A percentile compares a stretch with the other conserved stretches of the same genome.
Evolutionary conservation across 2,329 filamentous ascomycete genomes (phyloP).

Genomic region (Exophiala phaeomuriformis): DNA sequence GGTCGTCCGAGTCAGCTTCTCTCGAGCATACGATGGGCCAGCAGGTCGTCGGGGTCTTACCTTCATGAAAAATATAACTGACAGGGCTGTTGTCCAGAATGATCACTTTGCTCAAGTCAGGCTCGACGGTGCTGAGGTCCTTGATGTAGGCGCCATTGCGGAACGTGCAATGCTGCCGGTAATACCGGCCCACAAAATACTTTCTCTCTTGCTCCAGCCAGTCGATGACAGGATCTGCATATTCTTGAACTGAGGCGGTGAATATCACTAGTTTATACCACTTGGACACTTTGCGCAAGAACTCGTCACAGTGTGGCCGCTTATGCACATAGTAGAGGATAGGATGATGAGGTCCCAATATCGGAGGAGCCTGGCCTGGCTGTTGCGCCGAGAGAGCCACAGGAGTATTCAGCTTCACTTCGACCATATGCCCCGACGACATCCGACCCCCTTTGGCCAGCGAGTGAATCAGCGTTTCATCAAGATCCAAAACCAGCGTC

Average conservation of each 20-base stretch:
- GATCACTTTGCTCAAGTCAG: constrained; percentile 95
- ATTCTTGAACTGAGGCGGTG: constrained; percentile 95
- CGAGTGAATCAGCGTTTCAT: constrained; percentile 96
- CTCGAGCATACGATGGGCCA: constrained; percentile 16
- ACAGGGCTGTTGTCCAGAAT: constrained; percentile 97
- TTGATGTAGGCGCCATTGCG: constrained; percentile 97
- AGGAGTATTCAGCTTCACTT: constrained; percentile 76
- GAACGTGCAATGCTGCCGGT: constrained; percentile 94
- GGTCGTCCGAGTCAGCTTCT: not conserved
- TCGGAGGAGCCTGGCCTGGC: constrained; percentile 30
- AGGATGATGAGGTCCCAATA: constrained; percentile 77
- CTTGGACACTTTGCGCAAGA: constrained; percentile 86
- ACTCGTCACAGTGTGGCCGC: constrained; percentile 92
- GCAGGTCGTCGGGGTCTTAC: constrained; percentile 44
- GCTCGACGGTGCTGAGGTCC: constrained; percentile 90
- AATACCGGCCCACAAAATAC: constrained; percentile 89
- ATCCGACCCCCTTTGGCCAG: constrained; percentile 94
- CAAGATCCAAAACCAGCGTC: constrained; percentile 88
- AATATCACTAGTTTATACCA: constrained; percentile 98
- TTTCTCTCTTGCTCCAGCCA: constrained; percentile 96
- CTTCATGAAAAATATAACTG: constrained; percentile 98
- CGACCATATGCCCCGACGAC: constrained; percentile 97
- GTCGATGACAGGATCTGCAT: constrained; percentile 97
- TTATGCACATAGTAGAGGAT: constrained; percentile 99
- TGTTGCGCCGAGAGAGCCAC: constrained; percentile 50